These are phyloP conservation scores for Globisporangium cylindrosporum DNA, from an alignment of 352 stramenopile genomes.

Conservation along the genomic window DNA sequence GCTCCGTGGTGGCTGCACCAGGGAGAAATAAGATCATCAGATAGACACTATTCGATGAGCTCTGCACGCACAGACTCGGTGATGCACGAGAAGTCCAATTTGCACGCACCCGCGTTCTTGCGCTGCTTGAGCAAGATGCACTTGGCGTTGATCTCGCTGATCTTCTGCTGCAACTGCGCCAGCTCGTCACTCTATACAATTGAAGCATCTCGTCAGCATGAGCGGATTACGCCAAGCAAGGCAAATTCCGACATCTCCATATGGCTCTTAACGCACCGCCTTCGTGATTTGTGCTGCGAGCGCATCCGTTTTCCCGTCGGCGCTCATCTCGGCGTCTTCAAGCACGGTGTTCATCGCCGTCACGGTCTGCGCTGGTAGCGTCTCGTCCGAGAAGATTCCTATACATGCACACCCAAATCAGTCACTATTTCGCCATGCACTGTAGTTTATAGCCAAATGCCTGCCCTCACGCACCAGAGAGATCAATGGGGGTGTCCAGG, in stretches of 20 bases:
- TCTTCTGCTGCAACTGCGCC: constrained; percentile 73
- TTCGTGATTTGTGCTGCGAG: constrained; percentile 39
- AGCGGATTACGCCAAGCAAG: neutral
- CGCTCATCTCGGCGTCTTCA: constrained; percentile 30
- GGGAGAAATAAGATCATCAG: neutral
- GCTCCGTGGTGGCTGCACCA: constrained; percentile 47
- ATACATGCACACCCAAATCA: neutral
- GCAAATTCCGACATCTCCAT: neutral
- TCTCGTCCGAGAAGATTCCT: constrained; percentile 72
- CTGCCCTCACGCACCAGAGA: constrained; percentile 35
- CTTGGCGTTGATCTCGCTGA: constrained; percentile 77
- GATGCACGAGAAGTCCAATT: neutral
- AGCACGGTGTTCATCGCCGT: constrained; percentile 36
- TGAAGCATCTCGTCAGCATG: neutral
- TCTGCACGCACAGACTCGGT: neutral
- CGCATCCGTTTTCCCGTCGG: constrained; percentile 43
- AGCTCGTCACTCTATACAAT: constrained; percentile 50
- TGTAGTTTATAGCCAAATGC: no score
- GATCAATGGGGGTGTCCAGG: constrained; percentile 66
- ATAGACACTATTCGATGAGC: neutral
- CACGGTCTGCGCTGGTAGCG: constrained; percentile 31
- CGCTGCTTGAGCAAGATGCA: constrained; percentile 75
- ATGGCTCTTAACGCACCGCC: constrained; percentile 28
- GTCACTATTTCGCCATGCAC: no score
- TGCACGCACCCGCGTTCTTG: constrained; percentile 48